phyloP scores from a whole-genome alignment of 2,329 filamentous ascomycete genomes.

The Dryadomyces quercivorus region DNA sequence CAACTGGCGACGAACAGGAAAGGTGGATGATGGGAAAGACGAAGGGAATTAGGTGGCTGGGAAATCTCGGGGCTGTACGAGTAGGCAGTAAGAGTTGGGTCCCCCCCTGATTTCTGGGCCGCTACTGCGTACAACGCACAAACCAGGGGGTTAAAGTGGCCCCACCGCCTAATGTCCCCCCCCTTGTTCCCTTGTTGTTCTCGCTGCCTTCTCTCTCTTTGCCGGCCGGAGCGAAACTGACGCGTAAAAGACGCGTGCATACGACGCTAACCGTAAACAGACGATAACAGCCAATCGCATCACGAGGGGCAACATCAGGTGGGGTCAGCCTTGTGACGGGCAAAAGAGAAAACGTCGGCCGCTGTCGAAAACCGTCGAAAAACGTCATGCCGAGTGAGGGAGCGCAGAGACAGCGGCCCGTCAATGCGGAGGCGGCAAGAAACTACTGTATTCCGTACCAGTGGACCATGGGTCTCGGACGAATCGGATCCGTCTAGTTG shows the following conservation, averaged over 20 bases:
- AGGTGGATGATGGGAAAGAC: neutral
- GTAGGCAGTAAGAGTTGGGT: neutral
- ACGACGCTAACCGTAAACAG: neutral
- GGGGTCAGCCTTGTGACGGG: neutral
- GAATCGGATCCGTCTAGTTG: no score
- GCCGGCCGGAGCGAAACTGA: slow-evolving; percentile 6
- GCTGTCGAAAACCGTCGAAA: neutral
- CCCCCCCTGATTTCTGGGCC: neutral
- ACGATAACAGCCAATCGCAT: neutral
- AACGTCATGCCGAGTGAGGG: neutral
- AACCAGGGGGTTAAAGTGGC: slow-evolving; percentile 7
- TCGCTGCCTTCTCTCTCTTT: neutral
- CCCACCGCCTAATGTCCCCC: slow-evolving; percentile 2
- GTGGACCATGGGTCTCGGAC: no score
- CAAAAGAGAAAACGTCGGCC: neutral
- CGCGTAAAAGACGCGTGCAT: slow-evolving; percentile 9
- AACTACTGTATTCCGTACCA: no score
- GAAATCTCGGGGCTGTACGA: neutral
- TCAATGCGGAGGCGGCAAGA: no score
- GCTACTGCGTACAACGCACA: neutral
- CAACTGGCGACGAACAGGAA: neutral
- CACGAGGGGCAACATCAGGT: no score
- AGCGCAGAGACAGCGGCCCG: neutral
- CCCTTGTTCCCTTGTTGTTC: neutral
- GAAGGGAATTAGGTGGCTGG: slow-evolving; percentile 4